Base-by-base conservation (phyloP, 2,329 filamentous ascomycete species). In the Aspergillus sp. region DNA sequence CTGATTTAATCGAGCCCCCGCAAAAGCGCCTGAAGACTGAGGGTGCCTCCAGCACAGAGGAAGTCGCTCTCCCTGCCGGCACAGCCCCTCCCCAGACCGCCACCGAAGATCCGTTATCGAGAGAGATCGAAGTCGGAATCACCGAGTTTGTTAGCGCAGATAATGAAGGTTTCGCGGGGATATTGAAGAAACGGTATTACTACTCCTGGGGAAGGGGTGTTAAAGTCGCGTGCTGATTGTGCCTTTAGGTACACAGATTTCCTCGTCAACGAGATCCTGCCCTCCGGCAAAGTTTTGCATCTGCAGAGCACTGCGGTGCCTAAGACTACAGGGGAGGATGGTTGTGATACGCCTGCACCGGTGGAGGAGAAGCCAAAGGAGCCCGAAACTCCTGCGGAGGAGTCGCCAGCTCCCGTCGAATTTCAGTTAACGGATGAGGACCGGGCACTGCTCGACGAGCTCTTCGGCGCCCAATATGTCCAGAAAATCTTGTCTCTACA, bases 191-290 rank as follows among this genome's bases (percentile, higher is more conserved):
- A 69, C 82, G 86, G 83, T 85, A 55, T 17, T 40, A 45, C 3
- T 4, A 7, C 3, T 19, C 11, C 4, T 31, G 43, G 21, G 21
- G 21, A 12, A 3, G n/a, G 23, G n/a, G 45, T 8, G 21, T n/a
- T 14, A 17, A 21, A 14, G 8, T n/a, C 23, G 3, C 9, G n/a
- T 57, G 41, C 33, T 8, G 24, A 53, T 62, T 41, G 55, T 21
- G 52, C n/a, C 49, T 15, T 19, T 56, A 86, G 91, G 64, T 97
- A 93, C 74, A 93, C 92, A 4, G 93, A 97, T 73, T 97, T 97
- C 68, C 80, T 95, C 65, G 93, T 97, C 66, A 93, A 96, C 69
- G 93, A 97, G 74, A 93, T 97, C 61, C 79, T 84, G 19, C 86
- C 87, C 31, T 84, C 89, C 68, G 92, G 92, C 15, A 76, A 86